Base-by-base conservation (phyloP, 768 basidiomycete species). In the Tremella mesenterica region DNA sequence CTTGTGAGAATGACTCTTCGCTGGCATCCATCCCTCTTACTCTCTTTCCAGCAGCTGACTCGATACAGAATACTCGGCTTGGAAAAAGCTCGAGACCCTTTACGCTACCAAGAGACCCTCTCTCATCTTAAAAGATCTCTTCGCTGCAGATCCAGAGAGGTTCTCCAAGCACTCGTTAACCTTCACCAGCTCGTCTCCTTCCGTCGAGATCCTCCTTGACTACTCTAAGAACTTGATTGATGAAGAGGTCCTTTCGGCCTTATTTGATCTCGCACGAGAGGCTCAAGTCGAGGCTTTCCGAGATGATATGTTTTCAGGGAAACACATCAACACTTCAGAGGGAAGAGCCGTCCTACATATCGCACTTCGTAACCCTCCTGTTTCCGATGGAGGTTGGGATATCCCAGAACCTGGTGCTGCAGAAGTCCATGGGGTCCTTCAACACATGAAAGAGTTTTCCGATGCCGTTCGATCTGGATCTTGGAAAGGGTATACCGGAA, bases 291-390 rank as follows among this genome's bases (percentile, higher is more conserved):
- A 95, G 80, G 69, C 78, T 20, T 82, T 80, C 71, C 82, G 92
- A 49, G 86, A 96, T 74, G 83, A 83, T 75, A 95, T 97, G 91
- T 96, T 93, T 71, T 74, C 84, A 1, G 93, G 95, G 41, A 83
- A 86, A 73, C 95, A 95, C 75, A 96, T 97, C 80, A 97, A 97
- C 78, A 97, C 92, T 16, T 92, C 90, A 21, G 95, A 97, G 74
- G 92, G 88, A 69, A 89, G 95, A 50, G 88, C 95, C 1, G 95
- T 97, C 5, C 81, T 99, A 2, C 95, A 99, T 74, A 78, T 96
- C 55, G 93, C 95, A 4, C 81, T 99, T 46, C 84, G 95, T 59
- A 77, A 79, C 73, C 70, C 59, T 10, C 84, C 76, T 75, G 80
- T 61, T 43, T 56, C 53, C 20, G 80, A 84, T 55, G 75, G 76